These are phyloP conservation scores for Suillus ampliporus DNA, from an alignment of 768 basidiomycete species.

Conservation along the genomic window DNA sequence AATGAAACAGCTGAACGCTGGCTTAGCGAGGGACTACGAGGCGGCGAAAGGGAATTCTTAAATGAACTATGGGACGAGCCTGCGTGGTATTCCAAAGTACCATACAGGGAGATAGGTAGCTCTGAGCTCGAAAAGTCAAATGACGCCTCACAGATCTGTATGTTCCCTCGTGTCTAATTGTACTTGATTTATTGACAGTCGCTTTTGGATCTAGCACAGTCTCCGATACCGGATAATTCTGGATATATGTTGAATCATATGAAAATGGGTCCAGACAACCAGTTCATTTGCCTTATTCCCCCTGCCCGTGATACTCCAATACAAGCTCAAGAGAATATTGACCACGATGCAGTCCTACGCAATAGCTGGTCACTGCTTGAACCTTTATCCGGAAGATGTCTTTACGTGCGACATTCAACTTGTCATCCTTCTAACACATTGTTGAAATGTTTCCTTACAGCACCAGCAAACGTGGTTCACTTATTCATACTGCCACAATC, in stretches of 20 bases:
- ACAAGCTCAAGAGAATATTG: constrained; percentile 54
- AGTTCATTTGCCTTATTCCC: constrained; percentile 83
- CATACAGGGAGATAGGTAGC: constrained; percentile 65
- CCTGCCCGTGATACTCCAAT: constrained; percentile 55
- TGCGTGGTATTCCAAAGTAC: constrained; percentile 42
- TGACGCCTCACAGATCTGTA: constrained; percentile 39
- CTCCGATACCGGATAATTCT: constrained; percentile 20
- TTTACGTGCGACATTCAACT: constrained; percentile 70
- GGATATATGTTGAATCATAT: constrained; percentile 71
- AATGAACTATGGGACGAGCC: constrained; percentile 60
- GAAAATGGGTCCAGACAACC: constrained; percentile 70
- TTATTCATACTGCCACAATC: constrained; percentile 95
- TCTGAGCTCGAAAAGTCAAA: constrained; percentile 44
- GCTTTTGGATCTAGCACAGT: constrained; percentile 25
- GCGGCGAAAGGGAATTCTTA: constrained; percentile 80
- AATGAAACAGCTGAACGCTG: constrained; percentile 78
- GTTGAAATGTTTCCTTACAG: constrained; percentile 50
- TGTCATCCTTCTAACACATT: constrained; percentile 30
- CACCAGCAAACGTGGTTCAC: constrained; percentile 95
- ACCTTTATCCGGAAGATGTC: constrained; percentile 78
- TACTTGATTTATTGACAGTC: constrained; percentile 23
- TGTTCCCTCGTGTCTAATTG: constrained; percentile 34
- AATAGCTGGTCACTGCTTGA: constrained; percentile 85
- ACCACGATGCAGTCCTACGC: constrained; percentile 67
- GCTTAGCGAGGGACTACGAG: constrained; percentile 72